Base-by-base conservation (phyloP, 1,139 yeast species). In the Candida glucosophila region DNA sequence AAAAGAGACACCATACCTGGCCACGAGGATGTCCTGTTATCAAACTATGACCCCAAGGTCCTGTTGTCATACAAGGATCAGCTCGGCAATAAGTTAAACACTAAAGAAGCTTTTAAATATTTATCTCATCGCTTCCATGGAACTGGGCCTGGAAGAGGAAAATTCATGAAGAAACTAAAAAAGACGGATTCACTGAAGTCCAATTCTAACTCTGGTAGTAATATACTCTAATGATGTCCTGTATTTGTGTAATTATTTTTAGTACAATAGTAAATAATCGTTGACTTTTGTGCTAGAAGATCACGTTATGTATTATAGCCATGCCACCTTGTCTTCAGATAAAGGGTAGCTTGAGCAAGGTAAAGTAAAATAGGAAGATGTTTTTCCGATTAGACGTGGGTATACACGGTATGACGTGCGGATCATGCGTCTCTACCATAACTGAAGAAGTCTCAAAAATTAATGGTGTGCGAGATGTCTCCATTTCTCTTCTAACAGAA, bases 81-180 rank as follows among this genome's bases (percentile, higher is more conserved):
- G 21, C 47, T 58, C 5, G 97, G 97, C 2, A 63, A 73, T 25
- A 63, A 62, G 13, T 52, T 90, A 27, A 58, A 64, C 23, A 65
- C 77, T 2, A 85, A 81, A 47, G 82, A 80, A 35, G 97, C 97
- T 0, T 88, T 76, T 57, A 88, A 85, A 52, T 73, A 75, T 33
- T 48, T 86, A 29, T 83, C 95, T 1, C 94, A 82, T 38, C 77
- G 78, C 38, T 88, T 85, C 54, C 97, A 90, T 48, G 96, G 95
- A 1, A 49, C 43, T 3, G 47, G 44, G 3, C 34, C 54, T 4
- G 39, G 39, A 10, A 37, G 32, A 16, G 29, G 14, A 26, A 29
- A 24, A 27, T 23, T 27, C 23, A 28, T 24, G 23, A 31, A 22
- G 23, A 27, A 27, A 18, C 23, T 25, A 26, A 29, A 20, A 24